Evolutionary conservation across 2,329 filamentous ascomycete species (phyloP).

Genomic region (Ploettnerulaceae sp.): DNA sequence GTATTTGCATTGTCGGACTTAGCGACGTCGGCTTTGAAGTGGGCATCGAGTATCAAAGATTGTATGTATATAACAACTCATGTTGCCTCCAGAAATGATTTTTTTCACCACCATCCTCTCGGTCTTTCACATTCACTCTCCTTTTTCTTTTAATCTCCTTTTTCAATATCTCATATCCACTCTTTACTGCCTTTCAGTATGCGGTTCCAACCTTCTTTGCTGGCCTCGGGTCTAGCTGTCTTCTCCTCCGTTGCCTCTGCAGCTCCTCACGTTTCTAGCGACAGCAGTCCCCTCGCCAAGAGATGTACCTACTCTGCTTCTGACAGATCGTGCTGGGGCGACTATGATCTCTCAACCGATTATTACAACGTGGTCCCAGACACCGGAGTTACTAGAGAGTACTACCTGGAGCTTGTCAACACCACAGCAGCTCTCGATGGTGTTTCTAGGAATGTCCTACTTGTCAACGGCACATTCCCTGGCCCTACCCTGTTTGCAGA

Average conservation of each 20-base stretch:
- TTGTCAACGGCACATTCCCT: constrained; percentile 33
- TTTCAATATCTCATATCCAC: constrained; percentile 1
- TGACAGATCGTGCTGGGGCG: constrained; percentile 39
- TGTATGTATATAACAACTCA: constrained; percentile 8
- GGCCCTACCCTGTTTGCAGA: constrained; percentile 33
- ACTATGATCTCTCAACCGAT: constrained; percentile 43
- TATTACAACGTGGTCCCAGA: constrained; percentile 37
- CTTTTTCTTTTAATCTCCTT: constrained; percentile 1
- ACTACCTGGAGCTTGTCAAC: constrained; percentile 26
- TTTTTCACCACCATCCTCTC: constrained; percentile 3
- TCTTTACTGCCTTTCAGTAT: constrained; percentile 11
- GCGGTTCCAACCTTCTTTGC: constrained; percentile 11
- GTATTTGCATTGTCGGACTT: too few relatives aligned
- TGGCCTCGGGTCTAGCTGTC: constrained; percentile 13
- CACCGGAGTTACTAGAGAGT: constrained; percentile 45
- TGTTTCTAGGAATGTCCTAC: constrained; percentile 25
- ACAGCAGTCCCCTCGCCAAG: constrained; percentile 12
- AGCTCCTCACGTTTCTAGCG: constrained; percentile 8
- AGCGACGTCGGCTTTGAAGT: not conserved
- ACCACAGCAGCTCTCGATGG: constrained; percentile 33
- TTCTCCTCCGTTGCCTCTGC: constrained; percentile 17
- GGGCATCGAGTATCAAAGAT: not conserved
- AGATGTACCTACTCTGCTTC: constrained; percentile 23
- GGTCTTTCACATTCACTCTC: not conserved
- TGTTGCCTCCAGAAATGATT: too few relatives aligned